A percentile compares a stretch with the other conserved stretches of the same genome.
Evolutionary conservation across 148 eudicot species (phyloP).

Genomic region (Rhododendron vialii): DNA sequence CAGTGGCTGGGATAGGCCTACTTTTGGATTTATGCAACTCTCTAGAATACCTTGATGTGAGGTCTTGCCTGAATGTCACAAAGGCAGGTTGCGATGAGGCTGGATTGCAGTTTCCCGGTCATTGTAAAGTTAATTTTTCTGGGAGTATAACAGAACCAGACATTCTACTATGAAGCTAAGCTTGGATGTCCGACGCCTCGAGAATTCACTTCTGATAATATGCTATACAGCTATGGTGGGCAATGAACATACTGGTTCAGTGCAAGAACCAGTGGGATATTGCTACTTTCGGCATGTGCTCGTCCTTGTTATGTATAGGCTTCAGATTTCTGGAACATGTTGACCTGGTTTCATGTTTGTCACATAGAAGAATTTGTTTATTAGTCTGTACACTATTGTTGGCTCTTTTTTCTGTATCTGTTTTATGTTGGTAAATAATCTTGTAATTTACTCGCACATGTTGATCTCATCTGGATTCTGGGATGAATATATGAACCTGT

Average conservation of each 20-base stretch:
- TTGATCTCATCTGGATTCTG: not conserved
- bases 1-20: conserved; percentile 52
- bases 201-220: not conserved
- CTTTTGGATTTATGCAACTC: conserved; percentile 55
- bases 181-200: not conserved
- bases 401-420: not conserved
- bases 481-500: not conserved
- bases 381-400: not conserved
- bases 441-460: not conserved
- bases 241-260: not conserved
- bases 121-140: conserved; percentile 67
- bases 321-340: not conserved
- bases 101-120: conserved; percentile 59
- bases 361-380: not conserved
- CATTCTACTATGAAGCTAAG: conserved; percentile 32
- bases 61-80: conserved; percentile 79
- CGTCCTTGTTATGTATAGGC: not conserved
- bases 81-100: conserved; percentile 63
- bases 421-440: not conserved
- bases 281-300: not conserved
- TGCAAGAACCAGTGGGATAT: not conserved
- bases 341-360: not conserved
- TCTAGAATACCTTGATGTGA: conserved; percentile 80
- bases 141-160: conserved; percentile 68
- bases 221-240: not conserved